Percentiles rank a stretch among this genome's conserved stretches.
These are phyloP conservation scores for Zygnema cylindricum DNA, from an alignment of 139 green algal genomes.

Conservation along the genomic window DNA sequence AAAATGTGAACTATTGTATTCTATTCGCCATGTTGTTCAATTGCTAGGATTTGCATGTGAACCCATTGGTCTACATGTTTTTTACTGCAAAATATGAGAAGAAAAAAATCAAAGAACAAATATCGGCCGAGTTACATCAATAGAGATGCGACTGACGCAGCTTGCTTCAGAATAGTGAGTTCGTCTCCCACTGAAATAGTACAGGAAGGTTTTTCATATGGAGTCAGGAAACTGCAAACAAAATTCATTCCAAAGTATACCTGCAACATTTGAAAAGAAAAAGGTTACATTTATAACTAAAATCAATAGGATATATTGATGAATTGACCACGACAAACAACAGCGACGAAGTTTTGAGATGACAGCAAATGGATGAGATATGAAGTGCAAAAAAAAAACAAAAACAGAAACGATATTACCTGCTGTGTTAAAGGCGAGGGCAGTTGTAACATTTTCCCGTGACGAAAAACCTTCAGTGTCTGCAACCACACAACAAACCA, in stretches of 20 bases:
- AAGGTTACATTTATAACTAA: background rate
- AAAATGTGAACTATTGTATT: background rate
- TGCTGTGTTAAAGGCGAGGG: background rate
- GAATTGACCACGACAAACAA: background rate
- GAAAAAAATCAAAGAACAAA: background rate
- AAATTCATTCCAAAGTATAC: constrained; percentile 25
- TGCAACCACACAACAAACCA: no score
- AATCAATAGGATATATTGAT: constrained; percentile 7
- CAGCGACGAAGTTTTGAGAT: background rate
- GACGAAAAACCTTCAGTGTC: background rate
- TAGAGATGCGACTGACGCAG: constrained; percentile 1
- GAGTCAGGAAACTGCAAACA: background rate
- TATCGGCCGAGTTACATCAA: background rate
- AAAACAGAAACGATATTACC: background rate
- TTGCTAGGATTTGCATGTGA: no score
- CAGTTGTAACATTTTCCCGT: background rate
- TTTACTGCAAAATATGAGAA: background rate
- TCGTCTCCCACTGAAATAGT: background rate
- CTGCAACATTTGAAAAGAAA: constrained; percentile 7
- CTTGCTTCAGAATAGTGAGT: background rate
- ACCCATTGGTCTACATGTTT: no score
- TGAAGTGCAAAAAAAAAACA: constrained; percentile 11
- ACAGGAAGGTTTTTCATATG: background rate
- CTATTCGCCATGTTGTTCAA: no score
- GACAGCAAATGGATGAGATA: background rate